Percentiles rank a stretch among this genome's conserved stretches.
Conservation (phyloP, 129 eudicot genomes). For the Helianthus annuus region DNA sequence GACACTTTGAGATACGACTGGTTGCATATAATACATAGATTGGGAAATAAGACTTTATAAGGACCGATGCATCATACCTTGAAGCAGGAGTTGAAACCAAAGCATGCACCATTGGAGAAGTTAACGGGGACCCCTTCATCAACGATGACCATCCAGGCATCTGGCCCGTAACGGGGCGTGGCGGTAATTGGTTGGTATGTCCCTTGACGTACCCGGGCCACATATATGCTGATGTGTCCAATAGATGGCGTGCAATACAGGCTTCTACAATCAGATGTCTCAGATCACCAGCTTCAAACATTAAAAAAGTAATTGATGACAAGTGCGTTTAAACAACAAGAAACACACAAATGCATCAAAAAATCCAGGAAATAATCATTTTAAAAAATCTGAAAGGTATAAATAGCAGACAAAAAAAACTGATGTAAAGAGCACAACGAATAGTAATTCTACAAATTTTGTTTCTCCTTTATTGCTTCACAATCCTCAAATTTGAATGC, state of each 20-base stretch:
- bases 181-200: conserved; percentile 78
- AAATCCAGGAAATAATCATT: background rate
- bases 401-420: background rate
- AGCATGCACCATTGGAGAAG: conserved; percentile 69
- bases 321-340: conserved; percentile 6
- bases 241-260: conserved; percentile 82
- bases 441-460: background rate
- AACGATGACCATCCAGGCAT: conserved; percentile 88
- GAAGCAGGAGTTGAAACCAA: conserved; percentile 85
- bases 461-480: background rate
- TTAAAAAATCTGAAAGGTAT: background rate
- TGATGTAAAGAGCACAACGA: conserved; percentile 1
- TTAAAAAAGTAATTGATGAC: conserved; percentile 3
- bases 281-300: conserved; percentile 75
- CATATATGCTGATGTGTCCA: conserved; percentile 88
- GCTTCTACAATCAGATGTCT: conserved; percentile 95
- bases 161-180: conserved; percentile 68
- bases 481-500: background rate
- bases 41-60: background rate
- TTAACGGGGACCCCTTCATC: conserved; percentile 84
- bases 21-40: background rate
- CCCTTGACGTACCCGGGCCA: conserved; percentile 99
- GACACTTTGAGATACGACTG: background rate
- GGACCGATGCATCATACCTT: conserved; percentile 49
- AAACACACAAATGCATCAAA: background rate